Base-by-base conservation (phyloP, 257 asterid species). In the Plectranthus barbatus region DNA sequence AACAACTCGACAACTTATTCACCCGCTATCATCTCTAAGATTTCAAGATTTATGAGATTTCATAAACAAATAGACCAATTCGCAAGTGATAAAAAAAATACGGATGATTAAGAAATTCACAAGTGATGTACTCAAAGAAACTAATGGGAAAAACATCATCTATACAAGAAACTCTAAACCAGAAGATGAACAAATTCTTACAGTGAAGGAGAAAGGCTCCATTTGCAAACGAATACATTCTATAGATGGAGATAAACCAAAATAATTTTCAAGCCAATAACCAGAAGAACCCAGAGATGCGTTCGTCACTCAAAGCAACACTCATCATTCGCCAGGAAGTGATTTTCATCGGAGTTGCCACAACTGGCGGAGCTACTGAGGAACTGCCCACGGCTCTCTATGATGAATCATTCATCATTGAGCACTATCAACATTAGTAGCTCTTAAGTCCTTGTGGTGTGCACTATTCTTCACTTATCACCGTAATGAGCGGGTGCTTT, bases 381-480 rank as follows among this genome's bases (percentile, higher is more conserved):
- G 99, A 89, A 69, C 84, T 73, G 56, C 70, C 75, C 9, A 69
- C 17, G 87, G 37, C 97, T 90, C 75, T 93, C 99, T 13, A 93
- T 75, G 40, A 93, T 87, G 69, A 97, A 93, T n/a, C n/a, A n/a
- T 61, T 93, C 99, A 34, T 93, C 95, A 80, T 90, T 90, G 69
- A 80, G 70, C 13, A 93, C 91, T 54, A 93, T 82, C 75, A 87
- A 76, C 99, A 93, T 56, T 93, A 93, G 81, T 97, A 93, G 82
- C 99, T 90, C 94, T 93, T 93, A 1, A 87, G 95, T 14, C 97
- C 97, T 78, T 90, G 96, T 64, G 73, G 61, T 93, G 99, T 9
- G 85, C 91, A 54, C 96, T 90, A 83, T 90, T 83, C 88, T 87
- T 93, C 88, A 93, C 96, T 80, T 84, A 95, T 97, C 12, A 93